Percentiles rank a stretch among this genome's conserved stretches.
Conservation (phyloP, 768 basidiomycete species). For the Kwoniella shandongensis region DNA sequence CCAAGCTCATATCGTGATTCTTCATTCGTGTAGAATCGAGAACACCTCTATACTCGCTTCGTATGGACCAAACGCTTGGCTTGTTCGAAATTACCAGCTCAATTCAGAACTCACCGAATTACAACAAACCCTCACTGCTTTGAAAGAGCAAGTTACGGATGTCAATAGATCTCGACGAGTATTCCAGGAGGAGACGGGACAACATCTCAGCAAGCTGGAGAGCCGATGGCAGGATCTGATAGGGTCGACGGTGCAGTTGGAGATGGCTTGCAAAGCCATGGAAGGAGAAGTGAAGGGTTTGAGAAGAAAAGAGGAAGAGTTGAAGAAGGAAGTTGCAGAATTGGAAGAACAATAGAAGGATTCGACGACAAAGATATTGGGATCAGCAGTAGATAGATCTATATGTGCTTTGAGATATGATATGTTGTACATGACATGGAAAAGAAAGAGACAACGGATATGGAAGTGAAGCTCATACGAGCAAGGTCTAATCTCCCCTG, state of each 20-base stretch:
- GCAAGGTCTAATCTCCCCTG: slow-evolving; percentile 16
- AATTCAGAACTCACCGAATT: slow-evolving; percentile 77
- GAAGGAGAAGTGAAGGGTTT: slow-evolving; percentile 67
- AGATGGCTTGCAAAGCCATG: slow-evolving; percentile 88
- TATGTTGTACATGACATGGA: too few species aligned
- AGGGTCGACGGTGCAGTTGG: slow-evolving; percentile 84
- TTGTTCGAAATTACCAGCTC: slow-evolving; percentile 82
- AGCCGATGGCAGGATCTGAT: slow-evolving; percentile 90
- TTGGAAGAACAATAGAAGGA: slow-evolving; percentile 24
- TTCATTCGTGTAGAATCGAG: slow-evolving; percentile 62
- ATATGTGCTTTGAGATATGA: too few species aligned
- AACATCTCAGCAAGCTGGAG: slow-evolving; percentile 77
- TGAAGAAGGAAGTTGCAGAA: slow-evolving; percentile 42
- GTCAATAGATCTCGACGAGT: slow-evolving; percentile 89
- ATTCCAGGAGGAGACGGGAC: slow-evolving; percentile 71
- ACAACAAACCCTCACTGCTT: slow-evolving; percentile 28
- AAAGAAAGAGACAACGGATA: too few species aligned
- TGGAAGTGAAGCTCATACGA: too few species aligned
- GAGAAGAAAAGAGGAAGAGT: slow-evolving; percentile 44
- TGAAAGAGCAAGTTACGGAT: slow-evolving; percentile 71
- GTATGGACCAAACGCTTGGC: slow-evolving; percentile 88
- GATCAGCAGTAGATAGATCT: too few species aligned
- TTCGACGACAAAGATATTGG: too few species aligned
- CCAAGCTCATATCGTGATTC: neutral
- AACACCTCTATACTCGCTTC: slow-evolving; percentile 79